phyloP scores from a whole-genome alignment of 106 monocot genomes.

The Vanilla planifolia region DNA sequence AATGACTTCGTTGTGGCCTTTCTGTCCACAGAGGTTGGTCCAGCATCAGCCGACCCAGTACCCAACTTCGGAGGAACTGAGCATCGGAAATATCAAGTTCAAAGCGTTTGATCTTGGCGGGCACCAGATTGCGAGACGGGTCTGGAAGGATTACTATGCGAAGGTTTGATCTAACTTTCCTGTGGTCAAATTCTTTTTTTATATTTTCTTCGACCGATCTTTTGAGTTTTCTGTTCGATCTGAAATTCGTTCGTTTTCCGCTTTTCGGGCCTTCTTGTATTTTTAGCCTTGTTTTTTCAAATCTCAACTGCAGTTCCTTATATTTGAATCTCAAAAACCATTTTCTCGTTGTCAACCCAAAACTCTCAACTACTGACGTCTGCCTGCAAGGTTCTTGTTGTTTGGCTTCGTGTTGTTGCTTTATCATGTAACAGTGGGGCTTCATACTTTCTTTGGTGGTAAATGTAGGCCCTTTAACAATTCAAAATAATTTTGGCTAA shows the following conservation, averaged over 20 bases:
- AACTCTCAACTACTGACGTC: neutral
- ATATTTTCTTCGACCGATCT: neutral
- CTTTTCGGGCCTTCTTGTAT: neutral
- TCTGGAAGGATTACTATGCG: slow-evolving; percentile 86
- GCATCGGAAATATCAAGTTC: slow-evolving; percentile 74
- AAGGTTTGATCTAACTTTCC: slow-evolving; percentile 33
- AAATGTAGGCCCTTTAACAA: too few species aligned
- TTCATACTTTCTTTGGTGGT: neutral
- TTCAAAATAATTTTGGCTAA: too few species aligned
- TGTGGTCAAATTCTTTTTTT: neutral
- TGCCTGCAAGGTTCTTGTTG: neutral
- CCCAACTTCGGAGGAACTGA: slow-evolving; percentile 71
- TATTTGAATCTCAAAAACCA: neutral
- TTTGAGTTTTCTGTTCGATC: too few species aligned
- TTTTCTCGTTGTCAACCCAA: neutral
- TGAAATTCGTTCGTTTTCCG: neutral
- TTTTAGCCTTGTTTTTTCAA: neutral
- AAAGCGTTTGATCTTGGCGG: slow-evolving; percentile 82
- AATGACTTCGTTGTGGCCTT: slow-evolving; percentile 1
- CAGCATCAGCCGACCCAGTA: slow-evolving; percentile 77
- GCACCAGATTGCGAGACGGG: slow-evolving; percentile 79
- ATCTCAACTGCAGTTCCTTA: too few species aligned
- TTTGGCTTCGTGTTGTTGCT: neutral
- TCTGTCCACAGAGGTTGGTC: slow-evolving; percentile 39
- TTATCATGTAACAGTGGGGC: neutral